These are phyloP conservation scores for Colletotrichum cuscutae DNA, from an alignment of 2,329 filamentous ascomycete species.

Conservation along the genomic window DNA sequence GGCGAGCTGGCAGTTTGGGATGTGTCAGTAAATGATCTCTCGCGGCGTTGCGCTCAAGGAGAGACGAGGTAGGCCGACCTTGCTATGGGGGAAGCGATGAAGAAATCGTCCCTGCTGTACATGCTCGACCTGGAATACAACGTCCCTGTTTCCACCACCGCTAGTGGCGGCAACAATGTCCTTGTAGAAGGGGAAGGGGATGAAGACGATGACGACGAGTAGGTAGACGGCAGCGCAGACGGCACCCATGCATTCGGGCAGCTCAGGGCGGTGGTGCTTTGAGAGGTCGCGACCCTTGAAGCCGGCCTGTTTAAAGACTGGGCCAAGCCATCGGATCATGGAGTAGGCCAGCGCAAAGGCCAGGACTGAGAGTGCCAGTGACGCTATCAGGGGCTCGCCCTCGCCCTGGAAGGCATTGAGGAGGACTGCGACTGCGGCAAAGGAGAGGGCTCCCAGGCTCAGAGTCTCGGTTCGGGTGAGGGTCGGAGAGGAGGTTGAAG, in stretches of 20 bases:
- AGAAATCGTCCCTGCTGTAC: slow-evolving; percentile 86
- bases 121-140: slow-evolving; percentile 77
- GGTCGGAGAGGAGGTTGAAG: slow-evolving; percentile 44
- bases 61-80: slow-evolving; percentile 62
- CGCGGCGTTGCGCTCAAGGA: not conserved
- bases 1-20: slow-evolving; percentile 71
- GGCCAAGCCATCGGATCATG: slow-evolving; percentile 92
- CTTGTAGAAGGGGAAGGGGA: slow-evolving; percentile 98
- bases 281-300: slow-evolving; percentile 91
- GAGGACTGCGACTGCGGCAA: slow-evolving; percentile 78
- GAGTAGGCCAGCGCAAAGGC: slow-evolving; percentile 86
- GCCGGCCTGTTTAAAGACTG: slow-evolving; percentile 87
- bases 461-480: slow-evolving; percentile 66
- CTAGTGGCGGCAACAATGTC: slow-evolving; percentile 96
- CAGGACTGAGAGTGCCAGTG: slow-evolving; percentile 84
- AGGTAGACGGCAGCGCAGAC: slow-evolving; percentile 94
- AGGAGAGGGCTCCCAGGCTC: slow-evolving; percentile 69
- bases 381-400: slow-evolving; percentile 89
- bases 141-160: slow-evolving; percentile 90
- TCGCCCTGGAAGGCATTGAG: slow-evolving; percentile 85
- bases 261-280: slow-evolving; percentile 74
- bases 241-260: slow-evolving; percentile 96
- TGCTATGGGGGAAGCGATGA: slow-evolving; percentile 93
- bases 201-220: slow-evolving; percentile 87
- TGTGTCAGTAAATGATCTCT: not conserved